A percentile compares a stretch with the other conserved stretches of the same genome.
Conservation (phyloP, 176 grass and related monocot genomes). For the Eleusine coracana region DNA sequence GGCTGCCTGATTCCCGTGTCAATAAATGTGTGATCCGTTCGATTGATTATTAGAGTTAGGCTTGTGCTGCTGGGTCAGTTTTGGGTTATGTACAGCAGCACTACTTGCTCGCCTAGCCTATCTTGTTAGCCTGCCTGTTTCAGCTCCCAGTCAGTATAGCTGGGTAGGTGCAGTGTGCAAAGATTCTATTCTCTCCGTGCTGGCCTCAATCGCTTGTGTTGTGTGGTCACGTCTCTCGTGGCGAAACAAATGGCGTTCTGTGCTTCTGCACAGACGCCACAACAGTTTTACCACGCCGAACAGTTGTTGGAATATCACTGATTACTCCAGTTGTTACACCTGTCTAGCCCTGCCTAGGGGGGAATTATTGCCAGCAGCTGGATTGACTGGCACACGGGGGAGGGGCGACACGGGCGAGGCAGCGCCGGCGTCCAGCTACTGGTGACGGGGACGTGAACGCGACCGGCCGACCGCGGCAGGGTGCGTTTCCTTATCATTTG, state of each 20-base stretch:
- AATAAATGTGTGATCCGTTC: background rate
- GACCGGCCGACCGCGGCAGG: conserved; percentile 17
- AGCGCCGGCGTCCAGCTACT: background rate
- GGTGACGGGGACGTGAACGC: conserved; percentile 32
- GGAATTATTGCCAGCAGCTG: background rate
- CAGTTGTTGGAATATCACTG: background rate
- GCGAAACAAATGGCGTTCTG: background rate
- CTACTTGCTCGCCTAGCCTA: conserved; percentile 2
- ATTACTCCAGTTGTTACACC: conserved; percentile 11
- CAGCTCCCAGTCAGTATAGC: background rate
- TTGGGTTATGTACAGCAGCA: conserved; percentile 27
- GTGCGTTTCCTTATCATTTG: conserved; percentile 20
- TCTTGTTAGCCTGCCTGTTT: background rate
- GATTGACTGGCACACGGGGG: conserved; percentile 1
- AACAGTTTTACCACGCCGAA: background rate
- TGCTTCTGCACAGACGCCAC: background rate
- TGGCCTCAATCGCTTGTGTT: background rate
- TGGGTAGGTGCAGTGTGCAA: background rate
- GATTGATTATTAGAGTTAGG: conserved; percentile 2
- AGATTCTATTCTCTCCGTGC: conserved; percentile 24
- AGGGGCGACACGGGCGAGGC: background rate
- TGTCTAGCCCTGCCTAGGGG: background rate
- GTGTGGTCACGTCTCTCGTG: background rate
- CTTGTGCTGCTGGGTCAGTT: conserved; percentile 25
- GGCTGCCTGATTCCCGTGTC: background rate